A percentile compares a stretch with the other conserved stretches of the same genome.
These are phyloP conservation scores for Terfezia boudieri DNA, from an alignment of 495 filamentous ascomycete genomes.

Conservation along the genomic window DNA sequence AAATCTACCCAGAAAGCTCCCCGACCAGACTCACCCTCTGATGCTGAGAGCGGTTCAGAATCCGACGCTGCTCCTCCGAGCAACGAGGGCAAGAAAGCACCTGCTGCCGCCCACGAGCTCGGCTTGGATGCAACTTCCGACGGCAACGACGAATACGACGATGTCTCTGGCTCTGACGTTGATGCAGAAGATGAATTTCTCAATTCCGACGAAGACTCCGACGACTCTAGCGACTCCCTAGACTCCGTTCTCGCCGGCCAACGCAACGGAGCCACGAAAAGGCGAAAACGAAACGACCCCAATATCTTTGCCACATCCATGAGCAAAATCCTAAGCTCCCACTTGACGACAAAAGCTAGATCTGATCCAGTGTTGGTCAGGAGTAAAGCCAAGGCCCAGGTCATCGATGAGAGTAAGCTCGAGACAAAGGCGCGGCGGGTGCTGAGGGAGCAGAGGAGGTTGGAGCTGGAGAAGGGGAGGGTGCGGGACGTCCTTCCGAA, in stretches of 20 bases:
- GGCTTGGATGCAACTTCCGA: conserved; percentile 27
- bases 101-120: conserved; percentile 24
- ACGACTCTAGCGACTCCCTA: conserved; percentile 3
- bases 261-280: conserved; percentile 17
- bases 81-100: conserved; percentile 25
- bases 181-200: conserved; percentile 18
- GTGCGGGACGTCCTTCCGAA: conserved; percentile 54
- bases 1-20: not conserved
- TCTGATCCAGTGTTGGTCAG: conserved; percentile 76
- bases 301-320: conserved; percentile 76
- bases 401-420: conserved; percentile 48
- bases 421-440: conserved; percentile 58
- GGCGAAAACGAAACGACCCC: conserved; percentile 71
- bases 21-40: not conserved
- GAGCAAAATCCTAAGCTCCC: conserved; percentile 68
- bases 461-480: conserved; percentile 64
- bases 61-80: not conserved
- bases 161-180: conserved; percentile 11
- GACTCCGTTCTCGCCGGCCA: not conserved
- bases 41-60: not conserved
- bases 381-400: conserved; percentile 34
- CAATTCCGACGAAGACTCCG: conserved; percentile 2
- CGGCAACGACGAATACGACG: conserved; percentile 15
- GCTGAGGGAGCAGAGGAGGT: conserved; percentile 57
- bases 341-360: conserved; percentile 57